Evolutionary conservation across 495 filamentous ascomycete genomes (phyloP).

Genomic region (Trichoderma virens): DNA sequence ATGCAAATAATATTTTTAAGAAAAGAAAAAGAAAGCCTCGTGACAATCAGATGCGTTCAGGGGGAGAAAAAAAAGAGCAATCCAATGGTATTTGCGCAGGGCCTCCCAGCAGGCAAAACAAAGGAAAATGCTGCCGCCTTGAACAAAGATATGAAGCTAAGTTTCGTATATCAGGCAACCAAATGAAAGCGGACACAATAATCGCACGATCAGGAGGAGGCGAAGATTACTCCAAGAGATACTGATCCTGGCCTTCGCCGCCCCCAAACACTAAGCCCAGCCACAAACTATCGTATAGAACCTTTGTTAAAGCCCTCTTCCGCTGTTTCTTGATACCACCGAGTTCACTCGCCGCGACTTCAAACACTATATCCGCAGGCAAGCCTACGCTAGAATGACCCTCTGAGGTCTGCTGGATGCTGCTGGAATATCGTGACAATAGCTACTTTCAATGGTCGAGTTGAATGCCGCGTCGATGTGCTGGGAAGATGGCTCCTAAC

Average conservation of each 20-base stretch:
- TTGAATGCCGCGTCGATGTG: background rate
- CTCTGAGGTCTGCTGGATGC: background rate
- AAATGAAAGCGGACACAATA: background rate
- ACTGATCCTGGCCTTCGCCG: constrained; percentile 3
- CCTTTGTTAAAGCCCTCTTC: constrained; percentile 1
- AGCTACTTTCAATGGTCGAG: background rate
- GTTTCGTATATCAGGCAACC: background rate
- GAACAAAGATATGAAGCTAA: background rate
- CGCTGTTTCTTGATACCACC: background rate
- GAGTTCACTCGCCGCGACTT: background rate
- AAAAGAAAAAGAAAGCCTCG: background rate
- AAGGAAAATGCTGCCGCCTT: constrained; percentile 1
- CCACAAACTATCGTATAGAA: constrained; percentile 5
- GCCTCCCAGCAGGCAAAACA: background rate
- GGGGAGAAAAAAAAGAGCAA: background rate
- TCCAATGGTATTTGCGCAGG: background rate
- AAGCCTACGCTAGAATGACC: constrained; percentile 4
- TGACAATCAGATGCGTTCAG: background rate
- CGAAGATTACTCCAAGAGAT: constrained; percentile 5
- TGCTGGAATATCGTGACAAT: background rate
- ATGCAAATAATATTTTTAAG: background rate
- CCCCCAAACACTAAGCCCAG: background rate
- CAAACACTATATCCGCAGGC: constrained; percentile 5
- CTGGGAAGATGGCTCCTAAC: background rate
- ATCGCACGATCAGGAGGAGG: background rate